These are phyloP conservation scores for Tolypocladium ophioglossoides DNA, from an alignment of 2,329 filamentous ascomycete species.

Conservation along the genomic window DNA sequence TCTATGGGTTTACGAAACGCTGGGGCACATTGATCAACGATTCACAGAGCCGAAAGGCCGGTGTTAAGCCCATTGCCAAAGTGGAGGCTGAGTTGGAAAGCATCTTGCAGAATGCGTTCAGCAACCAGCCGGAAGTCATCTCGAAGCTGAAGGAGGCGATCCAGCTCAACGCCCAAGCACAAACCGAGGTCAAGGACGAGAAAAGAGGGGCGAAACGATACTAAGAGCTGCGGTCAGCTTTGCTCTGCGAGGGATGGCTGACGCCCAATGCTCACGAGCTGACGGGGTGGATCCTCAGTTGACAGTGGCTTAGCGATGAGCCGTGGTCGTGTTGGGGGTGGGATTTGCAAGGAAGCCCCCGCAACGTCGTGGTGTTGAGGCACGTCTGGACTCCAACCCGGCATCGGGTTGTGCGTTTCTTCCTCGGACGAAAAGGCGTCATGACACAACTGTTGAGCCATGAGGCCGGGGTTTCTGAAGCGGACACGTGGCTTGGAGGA, in stretches of 20 bases:
- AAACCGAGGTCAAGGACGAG: constrained; percentile 30
- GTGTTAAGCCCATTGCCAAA: constrained; percentile 38
- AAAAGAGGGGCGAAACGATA: constrained; percentile 21
- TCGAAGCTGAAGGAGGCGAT: constrained; percentile 52
- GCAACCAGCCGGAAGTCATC: constrained; percentile 47
- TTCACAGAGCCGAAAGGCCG: constrained; percentile 34
- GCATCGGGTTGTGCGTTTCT: background rate
- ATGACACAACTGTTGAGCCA: background rate
- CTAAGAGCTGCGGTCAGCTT: background rate
- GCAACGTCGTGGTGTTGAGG: background rate
- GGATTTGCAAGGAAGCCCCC: background rate
- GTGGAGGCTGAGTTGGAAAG: constrained; percentile 46
- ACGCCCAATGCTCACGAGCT: background rate
- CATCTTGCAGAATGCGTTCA: constrained; percentile 46
- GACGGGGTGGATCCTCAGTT: no score
- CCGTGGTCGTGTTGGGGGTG: background rate
- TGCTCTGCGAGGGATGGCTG: background rate
- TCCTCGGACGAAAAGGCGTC: background rate
- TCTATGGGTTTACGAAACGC: constrained; percentile 51
- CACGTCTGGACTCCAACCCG: background rate
- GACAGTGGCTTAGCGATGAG: background rate
- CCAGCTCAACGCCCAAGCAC: constrained; percentile 42
- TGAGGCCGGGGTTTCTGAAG: background rate
- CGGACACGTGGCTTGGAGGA: background rate
- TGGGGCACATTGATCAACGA: constrained; percentile 44